phyloP scores from a whole-genome alignment of 1,284 basidiomycete genomes.

The Ustilago tritici region DNA sequence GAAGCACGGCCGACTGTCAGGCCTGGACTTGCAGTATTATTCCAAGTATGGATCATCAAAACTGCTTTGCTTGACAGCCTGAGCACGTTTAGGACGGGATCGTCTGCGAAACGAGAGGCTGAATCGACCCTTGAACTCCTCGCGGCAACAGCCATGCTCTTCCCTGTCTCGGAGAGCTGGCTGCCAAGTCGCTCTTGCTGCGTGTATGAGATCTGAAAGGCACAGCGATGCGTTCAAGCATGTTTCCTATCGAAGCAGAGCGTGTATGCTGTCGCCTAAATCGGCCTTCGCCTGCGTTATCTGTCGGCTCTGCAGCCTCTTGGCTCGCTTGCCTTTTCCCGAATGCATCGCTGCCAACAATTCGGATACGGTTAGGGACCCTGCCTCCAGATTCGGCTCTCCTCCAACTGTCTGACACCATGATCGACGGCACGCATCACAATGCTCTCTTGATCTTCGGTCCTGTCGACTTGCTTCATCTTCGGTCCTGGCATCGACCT shows the following conservation, averaged over 20 bases:
- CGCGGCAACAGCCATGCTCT: background rate
- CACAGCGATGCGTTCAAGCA: constrained; percentile 12
- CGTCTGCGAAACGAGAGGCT: constrained; percentile 14
- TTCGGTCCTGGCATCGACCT: background rate
- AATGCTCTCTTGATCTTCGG: background rate
- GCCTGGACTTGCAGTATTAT: no score
- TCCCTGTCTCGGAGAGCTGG: background rate
- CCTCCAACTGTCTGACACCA: constrained; percentile 3
- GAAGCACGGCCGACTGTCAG: background rate
- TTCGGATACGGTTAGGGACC: constrained; percentile 7
- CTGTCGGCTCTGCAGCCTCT: constrained; percentile 5
- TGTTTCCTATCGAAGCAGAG: constrained; percentile 7
- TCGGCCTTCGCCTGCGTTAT: background rate
- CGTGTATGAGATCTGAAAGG: constrained; percentile 3
- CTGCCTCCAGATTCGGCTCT: background rate
- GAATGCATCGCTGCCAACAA: constrained; percentile 28
- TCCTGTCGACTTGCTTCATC: constrained; percentile 6
- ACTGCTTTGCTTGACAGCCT: background rate
- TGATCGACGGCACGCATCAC: constrained; percentile 27
- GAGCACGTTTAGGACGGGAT: background rate
- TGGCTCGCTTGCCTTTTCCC: constrained; percentile 11
- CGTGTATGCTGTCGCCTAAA: constrained; percentile 29
- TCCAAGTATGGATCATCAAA: background rate
- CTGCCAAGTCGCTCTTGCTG: background rate
- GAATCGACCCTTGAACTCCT: background rate